A percentile compares a stretch with the other conserved stretches of the same genome.
Conservation (phyloP, 2,329 filamentous ascomycete species). For the Fusarium sp. region DNA sequence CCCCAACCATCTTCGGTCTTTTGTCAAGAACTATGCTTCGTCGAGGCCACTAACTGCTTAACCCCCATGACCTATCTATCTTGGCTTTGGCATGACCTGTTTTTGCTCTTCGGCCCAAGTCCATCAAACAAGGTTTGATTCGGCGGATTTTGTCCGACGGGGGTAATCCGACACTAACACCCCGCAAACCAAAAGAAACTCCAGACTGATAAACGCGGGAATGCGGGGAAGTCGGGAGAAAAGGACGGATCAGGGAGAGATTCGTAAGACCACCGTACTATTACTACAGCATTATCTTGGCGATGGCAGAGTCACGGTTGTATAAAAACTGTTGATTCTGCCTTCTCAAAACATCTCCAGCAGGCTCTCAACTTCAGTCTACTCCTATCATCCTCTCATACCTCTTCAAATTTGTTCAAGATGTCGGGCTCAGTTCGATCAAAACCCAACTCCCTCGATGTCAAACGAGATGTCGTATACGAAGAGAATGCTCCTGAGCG, state of each 20-base stretch:
- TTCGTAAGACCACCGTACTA: not conserved
- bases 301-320: not conserved
- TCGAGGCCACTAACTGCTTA: not conserved
- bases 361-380: not conserved
- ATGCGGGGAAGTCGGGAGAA: slow-evolving; percentile 11
- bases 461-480: slow-evolving; percentile 20
- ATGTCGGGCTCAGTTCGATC: slow-evolving; percentile 18
- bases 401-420: not conserved
- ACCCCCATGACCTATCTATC: not conserved
- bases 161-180: not conserved
- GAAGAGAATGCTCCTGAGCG: slow-evolving; percentile 13
- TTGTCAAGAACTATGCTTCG: slow-evolving; percentile 3
- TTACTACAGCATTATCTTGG: not conserved
- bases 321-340: not conserved
- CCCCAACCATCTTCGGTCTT: slow-evolving; percentile 5
- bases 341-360: not conserved
- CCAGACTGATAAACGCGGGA: slow-evolving; percentile 19
- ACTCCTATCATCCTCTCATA: too few relatives aligned
- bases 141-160: slow-evolving; percentile 10
- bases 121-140: not conserved
- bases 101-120: not conserved
- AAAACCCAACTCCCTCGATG: slow-evolving; percentile 10
- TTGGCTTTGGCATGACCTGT: not conserved
- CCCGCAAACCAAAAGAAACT: not conserved
- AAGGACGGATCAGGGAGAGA: not conserved